These are phyloP conservation scores for Aspergillus persii DNA, from an alignment of 2,329 filamentous ascomycete species.

Conservation along the genomic window DNA sequence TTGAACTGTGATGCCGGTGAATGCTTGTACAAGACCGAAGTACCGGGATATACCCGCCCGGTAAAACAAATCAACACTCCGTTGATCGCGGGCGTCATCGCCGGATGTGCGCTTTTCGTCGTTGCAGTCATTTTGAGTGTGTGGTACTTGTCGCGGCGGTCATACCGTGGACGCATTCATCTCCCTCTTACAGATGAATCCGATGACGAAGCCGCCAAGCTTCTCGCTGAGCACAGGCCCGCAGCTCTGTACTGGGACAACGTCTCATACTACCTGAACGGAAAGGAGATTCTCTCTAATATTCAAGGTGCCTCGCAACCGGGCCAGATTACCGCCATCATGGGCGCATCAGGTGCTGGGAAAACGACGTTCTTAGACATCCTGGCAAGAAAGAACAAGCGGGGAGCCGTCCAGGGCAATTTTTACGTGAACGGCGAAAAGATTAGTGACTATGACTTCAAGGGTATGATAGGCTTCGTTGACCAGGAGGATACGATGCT, in stretches of 20 bases:
- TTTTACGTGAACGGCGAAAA: conserved; percentile 95
- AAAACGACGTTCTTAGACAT: conserved; percentile 98
- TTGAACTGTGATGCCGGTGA: conserved; percentile 82
- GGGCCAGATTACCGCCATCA: conserved; percentile 94
- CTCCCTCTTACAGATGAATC: conserved; percentile 81
- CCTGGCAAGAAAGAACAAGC: conserved; percentile 93
- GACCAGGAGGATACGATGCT: conserved; percentile 98
- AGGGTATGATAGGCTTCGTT: conserved; percentile 90
- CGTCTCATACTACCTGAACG: conserved; percentile 81
- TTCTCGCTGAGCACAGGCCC: conserved; percentile 89
- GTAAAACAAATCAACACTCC: conserved; percentile 96
- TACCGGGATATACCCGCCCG: conserved; percentile 84
- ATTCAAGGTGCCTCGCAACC: conserved; percentile 87
- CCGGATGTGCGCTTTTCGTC: conserved; percentile 78
- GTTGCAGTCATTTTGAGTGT: conserved; percentile 79
- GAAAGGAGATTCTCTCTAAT: conserved; percentile 76
- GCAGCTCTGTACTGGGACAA: conserved; percentile 85
- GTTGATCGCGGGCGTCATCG: conserved; percentile 90
- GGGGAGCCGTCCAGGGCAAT: conserved; percentile 71
- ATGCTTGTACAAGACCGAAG: conserved; percentile 87
- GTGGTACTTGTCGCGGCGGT: conserved; percentile 84
- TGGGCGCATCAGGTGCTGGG: conserved; percentile 95
- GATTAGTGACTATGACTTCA: conserved; percentile 79
- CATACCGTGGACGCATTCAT: conserved; percentile 60
- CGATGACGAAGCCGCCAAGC: conserved; percentile 79